These are phyloP conservation scores for Hanseniaspora pseudoguilliermondii DNA, from an alignment of 805 yeast genomes.

Conservation along the genomic window DNA sequence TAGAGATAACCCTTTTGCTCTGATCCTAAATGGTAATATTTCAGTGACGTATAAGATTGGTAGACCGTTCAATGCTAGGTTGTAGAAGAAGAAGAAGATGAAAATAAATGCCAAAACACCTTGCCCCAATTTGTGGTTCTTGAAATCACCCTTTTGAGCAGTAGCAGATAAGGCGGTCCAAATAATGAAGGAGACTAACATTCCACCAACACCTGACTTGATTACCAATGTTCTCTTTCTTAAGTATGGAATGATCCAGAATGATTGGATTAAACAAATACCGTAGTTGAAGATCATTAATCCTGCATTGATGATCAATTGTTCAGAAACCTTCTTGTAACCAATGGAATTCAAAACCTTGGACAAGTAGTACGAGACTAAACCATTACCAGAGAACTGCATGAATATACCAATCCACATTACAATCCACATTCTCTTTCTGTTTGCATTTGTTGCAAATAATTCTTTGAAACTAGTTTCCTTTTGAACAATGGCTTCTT, in stretches of 20 bases:
- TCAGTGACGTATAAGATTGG: conserved; percentile 37
- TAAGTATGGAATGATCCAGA: conserved; percentile 22
- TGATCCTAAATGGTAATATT: conserved; percentile 25
- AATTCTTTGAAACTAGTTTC: conserved; percentile 30
- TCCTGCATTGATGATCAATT: conserved; percentile 39
- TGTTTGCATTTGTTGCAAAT: conserved; percentile 29
- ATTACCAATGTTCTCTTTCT: conserved; percentile 29
- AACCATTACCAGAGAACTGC: conserved; percentile 41
- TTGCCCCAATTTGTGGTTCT: conserved; percentile 30
- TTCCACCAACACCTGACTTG: conserved; percentile 26
- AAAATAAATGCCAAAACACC: conserved; percentile 44
- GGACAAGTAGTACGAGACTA: conserved; percentile 38
- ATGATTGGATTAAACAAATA: conserved; percentile 24
- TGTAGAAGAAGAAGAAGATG: conserved; percentile 33
- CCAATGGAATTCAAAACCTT: conserved; percentile 42
- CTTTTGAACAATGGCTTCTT: conserved; percentile 27
- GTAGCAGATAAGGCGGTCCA: conserved; percentile 39
- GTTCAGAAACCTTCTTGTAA: conserved; percentile 33
- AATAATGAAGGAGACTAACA: conserved; percentile 30
- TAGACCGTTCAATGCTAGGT: conserved; percentile 34
- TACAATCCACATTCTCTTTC: conserved; percentile 32
- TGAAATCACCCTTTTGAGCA: conserved; percentile 31
- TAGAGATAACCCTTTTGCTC: conserved; percentile 25
- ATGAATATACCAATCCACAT: conserved; percentile 27
- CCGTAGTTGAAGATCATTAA: conserved; percentile 36